Base-by-base conservation (phyloP, 148 eudicot species). In the Heliosperma pusillum region DNA sequence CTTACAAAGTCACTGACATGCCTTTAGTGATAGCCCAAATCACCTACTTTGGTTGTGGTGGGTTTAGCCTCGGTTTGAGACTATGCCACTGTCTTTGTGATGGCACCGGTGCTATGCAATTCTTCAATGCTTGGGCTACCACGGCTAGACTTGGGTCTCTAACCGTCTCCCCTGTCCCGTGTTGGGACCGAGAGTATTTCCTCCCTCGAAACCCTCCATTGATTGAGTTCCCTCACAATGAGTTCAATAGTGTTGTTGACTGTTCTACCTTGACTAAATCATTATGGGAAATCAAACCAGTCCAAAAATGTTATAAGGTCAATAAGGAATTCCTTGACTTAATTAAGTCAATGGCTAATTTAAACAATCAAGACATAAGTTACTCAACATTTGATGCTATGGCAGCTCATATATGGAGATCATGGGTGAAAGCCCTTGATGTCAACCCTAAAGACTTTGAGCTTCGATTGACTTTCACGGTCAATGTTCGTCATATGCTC, bases 91-190 rank as follows among this genome's bases (percentile, higher is more conserved):
- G 94, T 77, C 86, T 96, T 40, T 92, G 91, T 82, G 97, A 95
- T 77, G 97, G 97, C 12, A 82, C 89, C 44, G 99, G 97, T 26
- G 99, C 99, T 4, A 96, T 90, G 99, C 99, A 96, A 47, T 92
- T 96, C 80, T 86, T 92, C 29, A 82, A 72, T 75, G 94, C 97
- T 5, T 92, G 99, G 99, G 91, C 99, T 53, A 74, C 91, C 53
- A 92, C 97, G 0, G 93, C 97, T 3, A 90, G 88, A 77, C 50
- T 83, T 1, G 94, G 97, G 24, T 45, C 68, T 26, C 36, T 89
- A 78, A 82, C 86, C 1, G 74, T 80, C 12, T 86, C 80, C 53
- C 94, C 97, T 0, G 44, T 17, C 13, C 97, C 99, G 0, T 86
- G 94, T 66, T 96, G 99, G 99, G 99, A 82, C 36, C 84, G 97